Evolutionary conservation across 345 rosid genomes (phyloP), one percentile per base, ranked within the genome.

Genomic region (Moricandia arvensis): DNA sequence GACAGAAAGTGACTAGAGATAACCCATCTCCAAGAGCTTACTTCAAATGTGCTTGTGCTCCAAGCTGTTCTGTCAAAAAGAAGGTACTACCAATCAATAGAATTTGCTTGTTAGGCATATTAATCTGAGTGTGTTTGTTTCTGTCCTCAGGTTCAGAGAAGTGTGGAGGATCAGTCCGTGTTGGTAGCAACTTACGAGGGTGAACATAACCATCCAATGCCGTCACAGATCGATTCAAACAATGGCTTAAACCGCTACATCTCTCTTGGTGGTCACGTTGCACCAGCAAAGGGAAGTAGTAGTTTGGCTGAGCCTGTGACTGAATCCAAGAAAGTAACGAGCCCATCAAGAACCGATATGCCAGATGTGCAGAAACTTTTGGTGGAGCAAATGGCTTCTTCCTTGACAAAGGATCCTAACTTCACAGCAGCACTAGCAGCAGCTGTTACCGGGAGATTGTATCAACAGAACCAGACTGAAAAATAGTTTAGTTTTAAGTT

Each of bases 11-110:
- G 16, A 95, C 99, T 10, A 92, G 99, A 85, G 91, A 95, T 71
- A 95, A 95, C 65, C 99, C 99, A 64, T 95, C 85, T 72, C 99
- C 99, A 11, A 85, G 98, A 86, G 99, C 98, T 75, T 95, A 95
- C 86, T 95, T 89, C 90, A 92, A 87, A 73, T 95, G 99, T 84
- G 92, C 98, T 73, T 88, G 86, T 75, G 98, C 99, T 71, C 99
- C 99, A 6, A 85, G 80, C 75, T 95, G 99, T 83, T 97, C 94
- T 21, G 97, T 95, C 30, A 92, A 92, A 79, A 95, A 95, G 90
- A 95, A 95, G 99, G 53, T 47, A 47, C 53, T 47, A 47, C 6
- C n/a, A 47, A 47, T 47, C 8, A 47, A 47, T 1, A 5, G 0
- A 47, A n/a, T 47, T n/a, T 1, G 8, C 53, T n/a, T 47, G 8